A percentile compares a stretch with the other conserved stretches of the same genome.
Conservation (phyloP, 164 flowering plant species). For the Dillenia turbinata region DNA sequence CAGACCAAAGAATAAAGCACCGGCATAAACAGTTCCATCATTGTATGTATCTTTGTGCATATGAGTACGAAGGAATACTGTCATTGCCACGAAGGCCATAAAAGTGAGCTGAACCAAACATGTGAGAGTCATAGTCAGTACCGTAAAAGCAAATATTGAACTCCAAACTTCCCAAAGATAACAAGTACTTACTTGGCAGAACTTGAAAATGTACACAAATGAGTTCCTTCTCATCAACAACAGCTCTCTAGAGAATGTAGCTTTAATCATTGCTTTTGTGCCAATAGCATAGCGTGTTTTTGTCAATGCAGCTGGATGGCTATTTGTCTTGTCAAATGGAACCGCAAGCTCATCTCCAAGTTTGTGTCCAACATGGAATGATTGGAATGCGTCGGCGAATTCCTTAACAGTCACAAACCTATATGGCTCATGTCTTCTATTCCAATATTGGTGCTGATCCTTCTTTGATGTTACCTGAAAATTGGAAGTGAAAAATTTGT, state of each 20-base stretch:
- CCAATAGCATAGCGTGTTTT: constrained; percentile 42
- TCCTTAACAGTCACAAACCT: constrained; percentile 23
- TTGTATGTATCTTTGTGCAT: constrained; percentile 24
- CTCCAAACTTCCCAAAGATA: too few species aligned
- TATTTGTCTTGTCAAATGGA: constrained; percentile 25
- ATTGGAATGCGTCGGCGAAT: constrained; percentile 27
- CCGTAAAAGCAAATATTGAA: background rate
- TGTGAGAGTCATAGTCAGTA: background rate
- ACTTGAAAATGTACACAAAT: constrained; percentile 54
- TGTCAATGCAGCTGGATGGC: constrained; percentile 42
- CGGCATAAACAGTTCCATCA: constrained; percentile 25
- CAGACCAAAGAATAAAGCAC: constrained; percentile 35
- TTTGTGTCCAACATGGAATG: constrained; percentile 32
- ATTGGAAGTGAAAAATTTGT: background rate
- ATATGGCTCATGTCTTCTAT: constrained; percentile 21
- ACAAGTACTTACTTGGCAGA: constrained; percentile 30
- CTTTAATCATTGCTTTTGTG: constrained; percentile 48
- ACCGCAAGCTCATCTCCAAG: constrained; percentile 13
- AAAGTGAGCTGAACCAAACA: constrained; percentile 27
- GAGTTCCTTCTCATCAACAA: constrained; percentile 67
- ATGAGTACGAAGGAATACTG: constrained; percentile 48
- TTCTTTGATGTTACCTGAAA: constrained; percentile 37
- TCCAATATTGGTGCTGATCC: constrained; percentile 52
- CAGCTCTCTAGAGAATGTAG: constrained; percentile 43
- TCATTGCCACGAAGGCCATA: constrained; percentile 31